Evolutionary conservation across 139 green algal species (phyloP).

Genomic region (Gonium pectorale): DNA sequence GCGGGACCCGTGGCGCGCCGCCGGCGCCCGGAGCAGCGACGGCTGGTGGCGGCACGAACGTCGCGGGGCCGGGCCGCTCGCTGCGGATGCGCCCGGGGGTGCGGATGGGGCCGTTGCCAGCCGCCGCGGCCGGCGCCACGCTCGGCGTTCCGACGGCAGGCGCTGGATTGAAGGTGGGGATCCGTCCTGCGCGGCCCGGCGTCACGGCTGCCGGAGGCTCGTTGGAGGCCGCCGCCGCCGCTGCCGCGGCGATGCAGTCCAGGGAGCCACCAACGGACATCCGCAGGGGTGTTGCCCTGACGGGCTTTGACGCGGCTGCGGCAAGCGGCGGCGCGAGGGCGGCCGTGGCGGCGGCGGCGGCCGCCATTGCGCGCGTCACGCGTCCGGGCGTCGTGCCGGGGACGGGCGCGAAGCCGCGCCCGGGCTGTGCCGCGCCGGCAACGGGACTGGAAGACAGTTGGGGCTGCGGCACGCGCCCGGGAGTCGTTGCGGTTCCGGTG

Average conservation of each 20-base stretch:
- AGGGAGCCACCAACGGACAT: no score
- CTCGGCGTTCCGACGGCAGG: no score
- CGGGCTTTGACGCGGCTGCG: not conserved
- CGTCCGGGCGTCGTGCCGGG: not conserved
- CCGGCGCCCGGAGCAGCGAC: not conserved
- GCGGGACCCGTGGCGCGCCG: not conserved
- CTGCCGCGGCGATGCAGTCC: not conserved
- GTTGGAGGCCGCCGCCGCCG: not conserved
- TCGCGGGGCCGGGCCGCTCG: not conserved
- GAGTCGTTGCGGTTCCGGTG: no score
- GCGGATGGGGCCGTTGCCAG: not conserved
- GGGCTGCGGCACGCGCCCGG: no score
- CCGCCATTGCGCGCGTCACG: not conserved
- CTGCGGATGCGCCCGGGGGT: not conserved
- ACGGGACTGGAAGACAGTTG: no score
- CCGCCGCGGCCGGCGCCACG: not conserved
- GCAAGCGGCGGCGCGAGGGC: not conserved
- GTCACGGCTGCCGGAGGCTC: no score
- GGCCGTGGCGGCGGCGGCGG: not conserved
- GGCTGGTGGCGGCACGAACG: not conserved
- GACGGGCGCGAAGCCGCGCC: no score
- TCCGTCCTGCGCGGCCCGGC: not conserved
- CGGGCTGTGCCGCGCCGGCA: no score
- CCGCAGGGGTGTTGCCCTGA: no score
- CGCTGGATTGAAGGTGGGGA: not conserved